Conservation (phyloP, 2,329 filamentous ascomycete species). For the Samsoniella hepiali region DNA sequence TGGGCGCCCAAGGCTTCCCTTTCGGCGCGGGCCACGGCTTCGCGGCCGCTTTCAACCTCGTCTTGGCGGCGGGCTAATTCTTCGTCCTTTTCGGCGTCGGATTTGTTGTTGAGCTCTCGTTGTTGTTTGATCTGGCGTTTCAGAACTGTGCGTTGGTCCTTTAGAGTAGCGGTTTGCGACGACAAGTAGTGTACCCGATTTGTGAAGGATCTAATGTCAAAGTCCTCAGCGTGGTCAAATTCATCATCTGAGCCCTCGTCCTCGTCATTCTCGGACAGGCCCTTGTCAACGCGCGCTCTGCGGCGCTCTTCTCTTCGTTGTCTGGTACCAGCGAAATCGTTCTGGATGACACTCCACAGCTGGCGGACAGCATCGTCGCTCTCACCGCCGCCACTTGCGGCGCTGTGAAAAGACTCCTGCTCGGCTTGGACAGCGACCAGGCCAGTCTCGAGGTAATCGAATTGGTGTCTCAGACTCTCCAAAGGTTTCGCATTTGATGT, state of each 20-base stretch:
- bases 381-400: conserved; percentile 42
- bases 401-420: conserved; percentile 41
- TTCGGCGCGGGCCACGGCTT: conserved; percentile 36
- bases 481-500: conserved; percentile 38
- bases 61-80: conserved; percentile 58
- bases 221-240: conserved; percentile 56
- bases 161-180: conserved; percentile 69
- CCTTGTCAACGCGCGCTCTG: conserved; percentile 53
- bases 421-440: conserved; percentile 59
- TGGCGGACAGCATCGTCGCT: conserved; percentile 53
- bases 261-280: conserved; percentile 56
- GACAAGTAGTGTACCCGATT: conserved; percentile 77
- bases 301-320: conserved; percentile 52
- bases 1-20: conserved; percentile 40
- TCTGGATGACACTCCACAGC: conserved; percentile 56
- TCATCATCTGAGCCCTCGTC: conserved; percentile 54
- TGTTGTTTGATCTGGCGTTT: conserved; percentile 94
- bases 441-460: conserved; percentile 69
- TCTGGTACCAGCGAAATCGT: conserved; percentile 51
- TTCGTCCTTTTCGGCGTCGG: conserved; percentile 67
- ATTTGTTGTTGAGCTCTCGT: conserved; percentile 85
- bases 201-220: conserved; percentile 73
- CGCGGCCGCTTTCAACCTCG: conserved; percentile 48
- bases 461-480: conserved; percentile 51
- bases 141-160: conserved; percentile 85